Percentiles rank a stretch among this genome's conserved stretches.
Evolutionary conservation across 495 filamentous ascomycete species (phyloP).

Genomic region (Aspergillus nidulans): DNA sequence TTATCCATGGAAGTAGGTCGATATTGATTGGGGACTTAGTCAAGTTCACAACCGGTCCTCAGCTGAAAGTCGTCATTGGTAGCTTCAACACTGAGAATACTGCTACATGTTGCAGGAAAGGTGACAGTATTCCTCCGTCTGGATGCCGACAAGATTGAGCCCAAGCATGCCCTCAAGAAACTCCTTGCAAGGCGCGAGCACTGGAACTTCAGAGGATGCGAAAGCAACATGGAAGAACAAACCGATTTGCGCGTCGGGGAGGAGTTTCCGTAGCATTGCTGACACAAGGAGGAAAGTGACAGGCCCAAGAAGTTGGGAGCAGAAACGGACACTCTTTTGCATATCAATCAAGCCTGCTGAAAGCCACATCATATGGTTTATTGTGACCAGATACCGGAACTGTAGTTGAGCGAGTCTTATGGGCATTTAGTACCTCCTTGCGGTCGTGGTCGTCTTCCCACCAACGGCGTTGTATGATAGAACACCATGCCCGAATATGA

Average conservation of each 20-base stretch:
- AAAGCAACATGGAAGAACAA: slow-evolving; percentile 95
- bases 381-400: too few species aligned
- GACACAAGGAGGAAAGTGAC: slow-evolving; percentile 92
- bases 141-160: slow-evolving; percentile 85
- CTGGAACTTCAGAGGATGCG: slow-evolving; percentile 90
- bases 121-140: slow-evolving; percentile 84
- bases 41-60: slow-evolving; percentile 90
- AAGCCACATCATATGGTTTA: too few species aligned
- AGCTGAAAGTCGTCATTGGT: slow-evolving; percentile 82
- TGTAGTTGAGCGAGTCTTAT: too few species aligned
- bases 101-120: slow-evolving; percentile 92
- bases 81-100: slow-evolving; percentile 79
- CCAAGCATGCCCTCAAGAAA: slow-evolving; percentile 87
- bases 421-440: too few species aligned
- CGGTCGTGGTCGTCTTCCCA: too few species aligned
- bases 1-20: slow-evolving; percentile 69
- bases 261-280: slow-evolving; percentile 76
- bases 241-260: slow-evolving; percentile 86
- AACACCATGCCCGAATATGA: too few species aligned
- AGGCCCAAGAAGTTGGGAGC: too few species aligned
- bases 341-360: too few species aligned
- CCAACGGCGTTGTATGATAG: too few species aligned
- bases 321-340: too few species aligned
- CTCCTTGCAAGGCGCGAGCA: slow-evolving; percentile 80
- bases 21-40: slow-evolving; percentile 65